Evolutionary conservation across 768 basidiomycete species (phyloP).

Genomic region (Boletus insuetus): DNA sequence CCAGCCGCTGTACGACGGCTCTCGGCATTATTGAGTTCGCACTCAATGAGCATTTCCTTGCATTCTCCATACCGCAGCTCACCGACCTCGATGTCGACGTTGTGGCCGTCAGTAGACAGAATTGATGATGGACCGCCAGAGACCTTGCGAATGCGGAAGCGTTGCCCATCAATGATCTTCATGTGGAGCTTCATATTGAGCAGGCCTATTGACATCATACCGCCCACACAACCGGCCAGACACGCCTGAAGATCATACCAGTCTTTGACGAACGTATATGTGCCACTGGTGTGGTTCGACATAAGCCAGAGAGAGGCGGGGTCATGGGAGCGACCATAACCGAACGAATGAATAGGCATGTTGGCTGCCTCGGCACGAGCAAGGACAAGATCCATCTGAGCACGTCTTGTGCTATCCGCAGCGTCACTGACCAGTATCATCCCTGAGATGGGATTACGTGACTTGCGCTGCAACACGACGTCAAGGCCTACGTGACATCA

Average conservation of each 20-base stretch:
- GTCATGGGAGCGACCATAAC: conserved; percentile 95
- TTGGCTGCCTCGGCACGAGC: conserved; percentile 96
- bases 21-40: conserved; percentile 81
- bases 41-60: conserved; percentile 95
- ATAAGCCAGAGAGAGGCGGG: conserved; percentile 98
- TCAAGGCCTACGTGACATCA: conserved; percentile 63
- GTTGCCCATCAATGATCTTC: conserved; percentile 84
- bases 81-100: conserved; percentile 93
- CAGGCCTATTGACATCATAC: conserved; percentile 94
- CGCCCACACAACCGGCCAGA: conserved; percentile 91
- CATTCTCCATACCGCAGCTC: conserved; percentile 95
- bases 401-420: conserved; percentile 85
- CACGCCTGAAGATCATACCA: conserved; percentile 95
- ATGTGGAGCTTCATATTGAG: conserved; percentile 94
- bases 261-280: conserved; percentile 97
- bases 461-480: conserved; percentile 90
- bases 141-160: conserved; percentile 93
- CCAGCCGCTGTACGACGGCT: conserved; percentile 15
- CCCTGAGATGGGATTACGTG: conserved; percentile 85
- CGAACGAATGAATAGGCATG: conserved; percentile 95
- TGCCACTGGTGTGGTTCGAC: conserved; percentile 96
- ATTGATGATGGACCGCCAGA: conserved; percentile 87
- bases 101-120: conserved; percentile 86
- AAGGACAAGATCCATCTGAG: conserved; percentile 97
- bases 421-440: conserved; percentile 94